Conservation (phyloP, 208 protist genomes). For the Wallacemonas collosoma region DNA sequence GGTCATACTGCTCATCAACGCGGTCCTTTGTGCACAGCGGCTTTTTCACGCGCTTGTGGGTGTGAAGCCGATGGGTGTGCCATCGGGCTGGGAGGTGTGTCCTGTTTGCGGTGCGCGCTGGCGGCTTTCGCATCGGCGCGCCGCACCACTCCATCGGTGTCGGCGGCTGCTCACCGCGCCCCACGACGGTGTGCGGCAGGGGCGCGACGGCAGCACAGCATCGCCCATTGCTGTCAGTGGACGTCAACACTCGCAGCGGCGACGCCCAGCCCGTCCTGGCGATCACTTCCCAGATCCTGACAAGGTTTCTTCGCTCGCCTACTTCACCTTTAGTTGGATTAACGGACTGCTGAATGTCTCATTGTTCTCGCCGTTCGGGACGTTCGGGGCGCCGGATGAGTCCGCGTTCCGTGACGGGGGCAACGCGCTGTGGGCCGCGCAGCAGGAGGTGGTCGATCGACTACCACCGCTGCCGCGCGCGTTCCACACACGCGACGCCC, state of each 20-base stretch:
- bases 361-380: slow-evolving; percentile 44
- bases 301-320: slow-evolving; percentile 31
- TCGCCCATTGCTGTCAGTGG: not conserved
- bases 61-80: slow-evolving; percentile 55
- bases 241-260: not conserved
- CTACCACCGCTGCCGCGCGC: slow-evolving; percentile 52
- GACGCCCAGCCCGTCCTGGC: slow-evolving; percentile 33
- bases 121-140: slow-evolving; percentile 16
- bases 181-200: not conserved
- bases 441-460: slow-evolving; percentile 36
- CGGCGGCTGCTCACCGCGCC: not conserved
- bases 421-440: slow-evolving; percentile 32
- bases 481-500: slow-evolving; percentile 35
- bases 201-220: not conserved
- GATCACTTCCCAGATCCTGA: slow-evolving; percentile 61
- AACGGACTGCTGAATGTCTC: slow-evolving; percentile 64
- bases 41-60: slow-evolving; percentile 70
- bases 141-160: slow-evolving; percentile 5
- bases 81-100: slow-evolving; percentile 58
- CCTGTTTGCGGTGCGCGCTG: slow-evolving; percentile 64
- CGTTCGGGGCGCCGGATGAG: slow-evolving; percentile 39
- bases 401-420: slow-evolving; percentile 39
- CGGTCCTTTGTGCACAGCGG: slow-evolving; percentile 52
- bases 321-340: slow-evolving; percentile 69
- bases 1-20: slow-evolving; percentile 38